phyloP scores from a whole-genome alignment of 1,284 basidiomycete species.

The Boletus holoroseus region DNA sequence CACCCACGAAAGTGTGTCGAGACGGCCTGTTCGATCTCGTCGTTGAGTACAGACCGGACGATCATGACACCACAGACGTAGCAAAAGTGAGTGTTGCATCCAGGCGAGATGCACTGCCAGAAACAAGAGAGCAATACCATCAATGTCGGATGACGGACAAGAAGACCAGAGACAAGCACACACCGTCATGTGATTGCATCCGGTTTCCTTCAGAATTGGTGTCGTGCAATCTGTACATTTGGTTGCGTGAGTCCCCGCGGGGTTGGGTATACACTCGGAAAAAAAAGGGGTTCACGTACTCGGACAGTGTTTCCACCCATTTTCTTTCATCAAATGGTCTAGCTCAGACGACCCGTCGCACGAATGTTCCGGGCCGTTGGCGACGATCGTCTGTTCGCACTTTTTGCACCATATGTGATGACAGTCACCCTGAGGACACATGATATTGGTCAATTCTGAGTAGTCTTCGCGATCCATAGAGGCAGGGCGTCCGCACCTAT shows the following conservation, averaged over 20 bases:
- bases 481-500: slow-evolving; percentile 43
- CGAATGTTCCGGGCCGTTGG: slow-evolving; percentile 43
- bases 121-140: background rate
- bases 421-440: slow-evolving; percentile 46
- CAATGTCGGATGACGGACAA: background rate
- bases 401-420: slow-evolving; percentile 50
- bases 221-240: slow-evolving; percentile 51
- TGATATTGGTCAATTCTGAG: slow-evolving; percentile 36
- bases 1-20: slow-evolving; percentile 45
- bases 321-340: slow-evolving; percentile 44
- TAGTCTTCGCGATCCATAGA: slow-evolving; percentile 49
- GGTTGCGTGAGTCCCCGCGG: background rate
- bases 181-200: slow-evolving; percentile 66
- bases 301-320: slow-evolving; percentile 60
- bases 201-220: slow-evolving; percentile 50
- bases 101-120: slow-evolving; percentile 51
- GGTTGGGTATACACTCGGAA: background rate
- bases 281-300: slow-evolving; percentile 32
- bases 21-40: slow-evolving; percentile 41
- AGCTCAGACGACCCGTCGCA: slow-evolving; percentile 56
- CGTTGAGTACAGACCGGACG: slow-evolving; percentile 42
- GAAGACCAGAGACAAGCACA: slow-evolving; percentile 16
- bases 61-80: slow-evolving; percentile 53
- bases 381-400: slow-evolving; percentile 43
- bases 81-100: slow-evolving; percentile 63